phyloP scores from a whole-genome alignment of 129 eudicot genomes.

The Gnaphalium uliginosum region DNA sequence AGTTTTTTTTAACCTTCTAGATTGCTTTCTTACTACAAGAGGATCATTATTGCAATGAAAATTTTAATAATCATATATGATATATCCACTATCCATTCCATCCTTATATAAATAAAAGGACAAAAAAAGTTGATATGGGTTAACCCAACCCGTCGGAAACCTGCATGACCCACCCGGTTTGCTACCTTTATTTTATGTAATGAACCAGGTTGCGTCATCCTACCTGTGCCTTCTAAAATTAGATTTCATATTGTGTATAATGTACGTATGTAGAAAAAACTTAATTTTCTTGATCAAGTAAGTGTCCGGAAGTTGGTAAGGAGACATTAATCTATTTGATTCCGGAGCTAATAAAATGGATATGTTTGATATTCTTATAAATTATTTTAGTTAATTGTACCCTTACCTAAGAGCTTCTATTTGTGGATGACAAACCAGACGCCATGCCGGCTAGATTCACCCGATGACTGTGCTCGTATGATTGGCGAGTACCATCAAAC shows the following conservation, averaged over 20 bases:
- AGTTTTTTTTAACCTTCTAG: not conserved
- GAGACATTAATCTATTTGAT: not conserved
- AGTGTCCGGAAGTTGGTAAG: not conserved
- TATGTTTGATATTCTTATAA: not conserved
- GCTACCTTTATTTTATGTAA: not conserved
- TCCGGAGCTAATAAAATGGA: not conserved
- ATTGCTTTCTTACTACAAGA: not conserved
- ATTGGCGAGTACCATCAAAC: conserved; percentile 52
- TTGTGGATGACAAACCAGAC: conserved; percentile 44
- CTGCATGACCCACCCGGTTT: not conserved
- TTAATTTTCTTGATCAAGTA: not conserved
- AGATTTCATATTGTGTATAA: not conserved
- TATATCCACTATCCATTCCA: not conserved
- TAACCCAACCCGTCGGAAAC: not conserved
- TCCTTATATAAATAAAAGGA: not conserved
- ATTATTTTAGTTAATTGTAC: not conserved
- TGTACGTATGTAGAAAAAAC: not conserved
- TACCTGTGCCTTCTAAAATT: not conserved
- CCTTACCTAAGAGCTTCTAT: conserved; percentile 18
- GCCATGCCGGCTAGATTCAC: conserved; percentile 72
- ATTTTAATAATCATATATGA: not conserved
- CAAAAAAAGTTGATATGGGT: not conserved
- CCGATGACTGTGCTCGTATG: conserved; percentile 91
- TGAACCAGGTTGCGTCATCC: conserved; percentile 1
- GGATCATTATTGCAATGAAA: not conserved